These are phyloP conservation scores for Fusarium vanettenii DNA, from an alignment of 2,329 filamentous ascomycete genomes.

Conservation along the genomic window DNA sequence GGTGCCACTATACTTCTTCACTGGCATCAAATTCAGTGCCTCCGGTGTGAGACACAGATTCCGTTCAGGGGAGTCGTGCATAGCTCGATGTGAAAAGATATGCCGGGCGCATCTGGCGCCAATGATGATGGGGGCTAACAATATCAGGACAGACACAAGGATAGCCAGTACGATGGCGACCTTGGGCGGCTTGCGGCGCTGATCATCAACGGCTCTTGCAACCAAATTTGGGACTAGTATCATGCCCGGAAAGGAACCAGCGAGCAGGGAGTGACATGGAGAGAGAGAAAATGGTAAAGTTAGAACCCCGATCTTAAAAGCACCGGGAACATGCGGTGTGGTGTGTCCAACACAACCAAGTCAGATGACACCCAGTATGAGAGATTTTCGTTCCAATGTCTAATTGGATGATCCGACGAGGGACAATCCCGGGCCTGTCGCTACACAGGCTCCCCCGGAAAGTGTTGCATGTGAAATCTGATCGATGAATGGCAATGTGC, in stretches of 20 bases:
- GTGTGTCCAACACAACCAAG: neutral
- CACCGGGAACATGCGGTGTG: neutral
- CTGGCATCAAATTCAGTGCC: neutral
- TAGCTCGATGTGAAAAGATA: neutral
- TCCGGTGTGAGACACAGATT: neutral
- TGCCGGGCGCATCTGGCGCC: neutral
- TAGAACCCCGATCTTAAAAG: neutral
- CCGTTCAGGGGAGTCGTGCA: neutral
- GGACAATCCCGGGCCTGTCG: neutral
- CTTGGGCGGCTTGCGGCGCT: neutral
- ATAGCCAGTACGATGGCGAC: neutral
- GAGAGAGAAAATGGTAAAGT: neutral
- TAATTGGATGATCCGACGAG: neutral
- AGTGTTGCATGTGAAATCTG: neutral
- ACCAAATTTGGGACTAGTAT: neutral
- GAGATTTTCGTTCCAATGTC: neutral
- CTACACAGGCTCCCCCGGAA: neutral
- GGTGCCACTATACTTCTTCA: neutral
- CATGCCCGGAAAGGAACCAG: neutral
- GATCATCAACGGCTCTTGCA: neutral
- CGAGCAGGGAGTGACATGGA: neutral
- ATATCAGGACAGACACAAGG: neutral
- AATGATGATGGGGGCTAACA: neutral
- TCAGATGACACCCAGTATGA: neutral
- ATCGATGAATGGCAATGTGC: neutral